Evolutionary conservation across 768 basidiomycete genomes (phyloP), one percentile per base, ranked within the genome.

Genomic region (Saitozyma sp.): DNA sequence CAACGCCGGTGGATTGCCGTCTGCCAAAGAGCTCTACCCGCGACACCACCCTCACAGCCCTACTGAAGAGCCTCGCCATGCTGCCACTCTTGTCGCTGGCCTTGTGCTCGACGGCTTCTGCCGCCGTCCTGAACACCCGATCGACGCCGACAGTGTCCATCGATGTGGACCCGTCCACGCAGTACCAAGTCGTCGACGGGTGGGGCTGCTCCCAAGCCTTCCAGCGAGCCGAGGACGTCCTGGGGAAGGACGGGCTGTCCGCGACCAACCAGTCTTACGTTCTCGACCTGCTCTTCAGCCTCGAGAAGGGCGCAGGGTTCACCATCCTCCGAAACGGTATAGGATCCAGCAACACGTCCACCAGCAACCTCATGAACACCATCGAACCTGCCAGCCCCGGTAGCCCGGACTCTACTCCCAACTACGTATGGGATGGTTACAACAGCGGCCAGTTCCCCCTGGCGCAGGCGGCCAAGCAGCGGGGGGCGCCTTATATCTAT

Each of bases 271-370:
- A 42, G 4, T 17, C 51, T 9, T 42, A 53, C 19, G 20, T 60
- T 3, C 19, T 60, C 17, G 59, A 60, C 46, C 59, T 54, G n/a
- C 3, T 60, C 8, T 60, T 38, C 39, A 51, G 54, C 38, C 51
- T 60, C 42, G 51, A 60, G 39, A 60, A 60, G 59, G 59, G 51
- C 6, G 59, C 59, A n/a, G 59, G 59, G 9, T 60, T 60, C 51
- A 60, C 59, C 41, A 60, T 60, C 51, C 53, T 60, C 10, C 59
- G 59, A n/a, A 60, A 60, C 46, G 59, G 59, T 53, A 60, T 60
- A 29, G 59, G 59, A n/a, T 60, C 59, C 19, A 41, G 37, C 42
- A 60, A 54, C 42, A 19, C 40, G 16, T 60, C 59, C 19, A 39
- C 50, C n/a, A 13, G 20, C 13, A 60, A 60, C 19, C 37, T 60